Conservation (phyloP, 2,329 filamentous ascomycete species). For the Aureobasidium sp. region DNA sequence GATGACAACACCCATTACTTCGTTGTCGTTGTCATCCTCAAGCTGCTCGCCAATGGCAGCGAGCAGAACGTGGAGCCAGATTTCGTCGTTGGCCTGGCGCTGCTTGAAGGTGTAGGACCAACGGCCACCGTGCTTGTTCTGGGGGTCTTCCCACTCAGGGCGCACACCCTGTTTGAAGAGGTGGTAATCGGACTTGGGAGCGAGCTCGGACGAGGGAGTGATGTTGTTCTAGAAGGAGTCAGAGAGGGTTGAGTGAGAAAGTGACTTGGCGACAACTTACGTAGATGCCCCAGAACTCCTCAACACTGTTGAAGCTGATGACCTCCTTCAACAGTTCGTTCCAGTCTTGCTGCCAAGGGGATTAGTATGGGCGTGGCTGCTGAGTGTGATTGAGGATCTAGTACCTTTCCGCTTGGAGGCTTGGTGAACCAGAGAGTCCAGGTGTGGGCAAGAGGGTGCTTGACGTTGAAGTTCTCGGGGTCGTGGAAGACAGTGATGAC, state of each 20-base stretch:
- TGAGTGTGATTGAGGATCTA: background rate
- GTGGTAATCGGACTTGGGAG: conserved; percentile 97
- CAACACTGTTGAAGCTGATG: conserved; percentile 95
- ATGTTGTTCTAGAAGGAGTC: conserved; percentile 76
- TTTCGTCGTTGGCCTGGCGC: conserved; percentile 89
- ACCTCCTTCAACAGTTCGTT: conserved; percentile 97
- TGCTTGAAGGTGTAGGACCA: conserved; percentile 99
- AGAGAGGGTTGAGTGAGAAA: background rate
- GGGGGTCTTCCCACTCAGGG: conserved; percentile 95
- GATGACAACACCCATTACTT: conserved; percentile 98
- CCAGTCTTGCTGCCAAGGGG: conserved; percentile 64
- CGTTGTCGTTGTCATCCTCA: conserved; percentile 86
- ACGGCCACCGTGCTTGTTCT: conserved; percentile 99
- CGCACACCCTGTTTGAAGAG: conserved; percentile 97
- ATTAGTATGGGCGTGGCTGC: background rate
- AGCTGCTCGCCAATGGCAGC: conserved; percentile 95
- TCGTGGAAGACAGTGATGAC: conserved; percentile 94
- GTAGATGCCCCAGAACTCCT: conserved; percentile 99
- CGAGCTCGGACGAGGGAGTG: conserved; percentile 86
- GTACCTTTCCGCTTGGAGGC: conserved; percentile 86
- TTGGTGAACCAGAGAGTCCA: conserved; percentile 99
- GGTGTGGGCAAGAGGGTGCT: conserved; percentile 93
- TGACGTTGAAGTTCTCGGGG: conserved; percentile 98
- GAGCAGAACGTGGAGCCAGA: conserved; percentile 97
- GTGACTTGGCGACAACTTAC: conserved; percentile 47